Evolutionary conservation across 305 asterid species (phyloP).

Genomic region (Withania somnifera): DNA sequence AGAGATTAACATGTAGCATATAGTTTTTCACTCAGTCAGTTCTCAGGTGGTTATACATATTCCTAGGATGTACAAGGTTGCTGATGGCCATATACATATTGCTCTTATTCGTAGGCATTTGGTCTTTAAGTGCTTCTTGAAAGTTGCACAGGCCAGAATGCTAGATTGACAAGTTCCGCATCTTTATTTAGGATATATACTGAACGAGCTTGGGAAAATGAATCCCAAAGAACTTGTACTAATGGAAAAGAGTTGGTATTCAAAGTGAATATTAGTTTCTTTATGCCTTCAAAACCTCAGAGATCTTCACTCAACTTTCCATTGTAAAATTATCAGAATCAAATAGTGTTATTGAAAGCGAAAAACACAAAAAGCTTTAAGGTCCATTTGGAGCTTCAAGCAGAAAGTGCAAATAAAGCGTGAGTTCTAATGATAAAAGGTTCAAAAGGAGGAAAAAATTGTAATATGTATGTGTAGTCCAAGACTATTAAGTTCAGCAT

Average conservation of each 20-base stretch:
- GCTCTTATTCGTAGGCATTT: conserved; percentile 8
- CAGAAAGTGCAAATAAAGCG: too few relatives aligned
- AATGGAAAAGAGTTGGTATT: not conserved
- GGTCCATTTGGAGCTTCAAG: too few relatives aligned
- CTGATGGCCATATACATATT: not conserved
- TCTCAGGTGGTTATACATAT: not conserved
- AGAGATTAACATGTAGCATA: not conserved
- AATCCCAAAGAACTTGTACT: conserved; percentile 1
- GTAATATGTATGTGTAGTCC: too few relatives aligned
- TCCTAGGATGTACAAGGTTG: not conserved
- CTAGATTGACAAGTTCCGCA: not conserved
- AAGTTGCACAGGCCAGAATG: not conserved
- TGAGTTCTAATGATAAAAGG: too few relatives aligned
- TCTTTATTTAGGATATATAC: not conserved
- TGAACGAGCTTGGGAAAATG: not conserved
- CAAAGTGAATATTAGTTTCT: not conserved
- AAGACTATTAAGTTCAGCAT: too few relatives aligned
- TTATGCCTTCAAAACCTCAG: not conserved
- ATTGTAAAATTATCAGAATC: not conserved
- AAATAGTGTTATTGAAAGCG: too few relatives aligned
- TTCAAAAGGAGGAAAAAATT: too few relatives aligned
- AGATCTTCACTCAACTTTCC: not conserved
- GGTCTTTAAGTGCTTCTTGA: not conserved
- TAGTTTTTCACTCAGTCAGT: not conserved
- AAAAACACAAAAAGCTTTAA: too few relatives aligned